Evolutionary conservation across 164 flowering plant species (phyloP).

Genomic region (Macadamia integrifolia): DNA sequence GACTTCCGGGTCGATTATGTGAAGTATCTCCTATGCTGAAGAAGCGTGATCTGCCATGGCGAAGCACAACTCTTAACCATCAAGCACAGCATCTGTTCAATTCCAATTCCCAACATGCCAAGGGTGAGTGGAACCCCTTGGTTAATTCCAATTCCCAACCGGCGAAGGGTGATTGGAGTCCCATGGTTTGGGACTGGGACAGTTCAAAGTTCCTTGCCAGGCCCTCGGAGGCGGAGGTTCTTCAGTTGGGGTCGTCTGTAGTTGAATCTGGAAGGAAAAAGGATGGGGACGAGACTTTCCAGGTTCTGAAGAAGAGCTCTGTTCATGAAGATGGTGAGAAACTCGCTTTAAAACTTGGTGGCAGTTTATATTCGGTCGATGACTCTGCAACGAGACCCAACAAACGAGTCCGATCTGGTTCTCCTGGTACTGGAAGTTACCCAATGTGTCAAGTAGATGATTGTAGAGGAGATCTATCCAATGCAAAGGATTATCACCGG

Average conservation of each 20-base stretch:
- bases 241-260: background rate
- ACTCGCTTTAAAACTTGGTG: conserved; percentile 55
- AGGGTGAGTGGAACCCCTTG: too few species aligned
- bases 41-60: conserved; percentile 43
- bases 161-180: conserved; percentile 36
- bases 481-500: conserved; percentile 78
- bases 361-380: conserved; percentile 24
- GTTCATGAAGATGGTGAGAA: conserved; percentile 33
- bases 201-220: conserved; percentile 39
- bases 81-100: conserved; percentile 6
- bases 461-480: conserved; percentile 63
- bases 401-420: conserved; percentile 68
- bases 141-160: too few species aligned
- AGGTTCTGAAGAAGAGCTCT: conserved; percentile 1
- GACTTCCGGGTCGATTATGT: conserved; percentile 21
- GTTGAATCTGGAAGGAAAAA: conserved; percentile 12
- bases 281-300: too few species aligned
- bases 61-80: conserved; percentile 15
- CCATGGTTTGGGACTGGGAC: conserved; percentile 68
- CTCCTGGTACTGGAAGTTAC: conserved; percentile 42
- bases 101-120: conserved; percentile 5
- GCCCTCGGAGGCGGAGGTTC: conserved; percentile 16
- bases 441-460: conserved; percentile 83
- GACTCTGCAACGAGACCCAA: conserved; percentile 32
- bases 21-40: conserved; percentile 29